Conservation (phyloP, 1,284 basidiomycete species). For the Fomitiporia mediterranea region DNA sequence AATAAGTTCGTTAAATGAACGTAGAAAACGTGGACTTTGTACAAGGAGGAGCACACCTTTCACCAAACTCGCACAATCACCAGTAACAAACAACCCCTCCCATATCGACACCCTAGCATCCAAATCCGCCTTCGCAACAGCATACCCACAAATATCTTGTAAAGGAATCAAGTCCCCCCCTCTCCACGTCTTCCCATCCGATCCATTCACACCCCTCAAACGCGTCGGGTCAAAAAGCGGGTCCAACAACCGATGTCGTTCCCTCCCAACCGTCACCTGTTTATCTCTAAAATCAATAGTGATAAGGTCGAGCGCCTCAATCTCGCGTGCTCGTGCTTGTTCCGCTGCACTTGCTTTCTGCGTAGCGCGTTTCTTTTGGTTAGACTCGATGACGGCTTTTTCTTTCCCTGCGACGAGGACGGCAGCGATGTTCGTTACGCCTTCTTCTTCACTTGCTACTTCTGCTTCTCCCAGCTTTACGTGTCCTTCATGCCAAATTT, state of each 20-base stretch:
- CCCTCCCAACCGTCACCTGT: slow-evolving; percentile 77
- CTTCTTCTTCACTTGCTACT: slow-evolving; percentile 70
- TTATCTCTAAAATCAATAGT: slow-evolving; percentile 69
- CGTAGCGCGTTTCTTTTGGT: slow-evolving; percentile 71
- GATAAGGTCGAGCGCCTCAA: slow-evolving; percentile 76
- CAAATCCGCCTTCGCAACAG: slow-evolving; percentile 53
- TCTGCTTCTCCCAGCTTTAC: slow-evolving; percentile 72
- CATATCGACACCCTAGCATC: slow-evolving; percentile 71
- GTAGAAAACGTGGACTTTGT: slow-evolving; percentile 5
- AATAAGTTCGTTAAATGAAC: slow-evolving; percentile 9
- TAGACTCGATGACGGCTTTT: slow-evolving; percentile 75
- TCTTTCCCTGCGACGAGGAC: slow-evolving; percentile 78
- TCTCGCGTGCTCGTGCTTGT: slow-evolving; percentile 72
- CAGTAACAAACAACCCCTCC: slow-evolving; percentile 81
- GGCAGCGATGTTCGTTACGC: slow-evolving; percentile 79
- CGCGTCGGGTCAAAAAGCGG: slow-evolving; percentile 77
- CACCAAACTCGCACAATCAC: slow-evolving; percentile 71
- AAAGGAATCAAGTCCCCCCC: slow-evolving; percentile 39
- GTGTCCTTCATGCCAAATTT: slow-evolving; percentile 56
- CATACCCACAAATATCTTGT: slow-evolving; percentile 60
- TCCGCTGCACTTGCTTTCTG: slow-evolving; percentile 76
- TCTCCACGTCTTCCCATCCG: slow-evolving; percentile 18
- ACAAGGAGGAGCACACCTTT: slow-evolving; percentile 73
- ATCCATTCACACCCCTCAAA: slow-evolving; percentile 30
- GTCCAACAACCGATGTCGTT: slow-evolving; percentile 87